Percentiles rank a stretch among this genome's conserved stretches.
phyloP scores from a whole-genome alignment of 768 basidiomycete species.

The Rossbeevera mucosa region DNA sequence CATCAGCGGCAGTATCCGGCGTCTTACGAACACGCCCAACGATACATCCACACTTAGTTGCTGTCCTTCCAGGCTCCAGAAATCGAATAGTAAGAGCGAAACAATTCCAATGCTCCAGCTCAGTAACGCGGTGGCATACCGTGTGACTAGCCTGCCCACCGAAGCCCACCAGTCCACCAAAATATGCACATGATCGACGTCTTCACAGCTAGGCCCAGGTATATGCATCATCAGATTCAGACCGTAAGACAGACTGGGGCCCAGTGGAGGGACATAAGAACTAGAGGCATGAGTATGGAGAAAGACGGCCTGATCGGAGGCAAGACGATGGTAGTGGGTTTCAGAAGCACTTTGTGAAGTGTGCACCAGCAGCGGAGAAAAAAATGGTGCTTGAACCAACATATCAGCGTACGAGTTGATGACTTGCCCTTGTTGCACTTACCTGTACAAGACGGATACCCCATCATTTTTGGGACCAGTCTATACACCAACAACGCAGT shows the following conservation, averaged over 20 bases:
- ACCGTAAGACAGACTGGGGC: conserved; percentile 27
- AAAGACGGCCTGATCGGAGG: conserved; percentile 20
- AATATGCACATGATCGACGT: conserved; percentile 40
- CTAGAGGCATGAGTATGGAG: conserved; percentile 67
- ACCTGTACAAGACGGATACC: conserved; percentile 29
- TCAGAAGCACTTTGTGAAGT: conserved; percentile 50
- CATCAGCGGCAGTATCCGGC: conserved; percentile 41
- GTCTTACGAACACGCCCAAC: conserved; percentile 39
- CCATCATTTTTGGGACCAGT: conserved; percentile 33
- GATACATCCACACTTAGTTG: conserved; percentile 47
- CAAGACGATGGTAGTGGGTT: conserved; percentile 63
- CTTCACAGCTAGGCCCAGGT: conserved; percentile 46
- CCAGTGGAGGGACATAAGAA: conserved; percentile 48
- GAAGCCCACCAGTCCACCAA: conserved; percentile 67
- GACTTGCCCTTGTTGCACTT: neutral
- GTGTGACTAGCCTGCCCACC: conserved; percentile 61
- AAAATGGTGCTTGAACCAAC: conserved; percentile 41
- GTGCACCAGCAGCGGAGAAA: conserved; percentile 67
- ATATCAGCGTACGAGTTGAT: conserved; percentile 5
- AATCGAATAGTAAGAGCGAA: conserved; percentile 50
- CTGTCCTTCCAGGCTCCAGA: conserved; percentile 38
- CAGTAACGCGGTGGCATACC: conserved; percentile 70
- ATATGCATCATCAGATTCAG: conserved; percentile 58
- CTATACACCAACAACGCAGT: conserved; percentile 65
- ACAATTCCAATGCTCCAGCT: conserved; percentile 76